Conservation (phyloP, 164 flowering plant genomes). For the Santalum album region DNA sequence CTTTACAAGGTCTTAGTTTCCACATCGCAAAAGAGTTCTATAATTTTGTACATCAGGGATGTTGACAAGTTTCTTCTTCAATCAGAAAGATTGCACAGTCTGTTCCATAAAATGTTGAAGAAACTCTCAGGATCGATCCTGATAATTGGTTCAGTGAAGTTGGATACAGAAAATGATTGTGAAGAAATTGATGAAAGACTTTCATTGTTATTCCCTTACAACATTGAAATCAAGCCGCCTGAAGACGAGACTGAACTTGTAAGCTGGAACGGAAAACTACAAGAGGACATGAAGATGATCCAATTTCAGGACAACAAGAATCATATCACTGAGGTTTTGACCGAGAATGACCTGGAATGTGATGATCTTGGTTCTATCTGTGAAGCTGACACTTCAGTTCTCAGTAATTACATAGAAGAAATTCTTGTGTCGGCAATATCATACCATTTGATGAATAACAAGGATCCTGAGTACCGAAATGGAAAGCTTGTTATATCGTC, state of each 20-base stretch:
- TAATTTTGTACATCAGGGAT: conserved; percentile 39
- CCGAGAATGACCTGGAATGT: conserved; percentile 43
- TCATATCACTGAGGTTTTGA: conserved; percentile 42
- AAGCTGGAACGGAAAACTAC: conserved; percentile 38
- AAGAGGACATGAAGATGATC: conserved; percentile 37
- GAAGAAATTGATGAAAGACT: conserved; percentile 32
- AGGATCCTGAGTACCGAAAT: conserved; percentile 41
- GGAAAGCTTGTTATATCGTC: conserved; percentile 39
- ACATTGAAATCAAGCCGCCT: conserved; percentile 30
- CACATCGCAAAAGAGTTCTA: conserved; percentile 23
- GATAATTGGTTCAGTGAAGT: conserved; percentile 34
- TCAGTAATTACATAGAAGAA: conserved; percentile 35
- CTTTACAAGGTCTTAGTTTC: conserved; percentile 44
- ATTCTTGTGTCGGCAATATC: conserved; percentile 33
- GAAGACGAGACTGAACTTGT: conserved; percentile 35
- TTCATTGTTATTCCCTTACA: conserved; percentile 32
- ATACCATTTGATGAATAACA: conserved; percentile 29
- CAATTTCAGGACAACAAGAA: conserved; percentile 40
- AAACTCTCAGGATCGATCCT: conserved; percentile 31
- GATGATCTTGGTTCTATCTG: conserved; percentile 41
- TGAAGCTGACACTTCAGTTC: conserved; percentile 29
- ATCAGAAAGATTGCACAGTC: conserved; percentile 28
- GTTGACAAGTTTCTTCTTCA: conserved; percentile 30
- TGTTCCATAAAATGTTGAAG: conserved; percentile 29
- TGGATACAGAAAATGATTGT: conserved; percentile 23